Conservation (phyloP, 1,139 yeast species). For the Yamadazyma diddensiae region DNA sequence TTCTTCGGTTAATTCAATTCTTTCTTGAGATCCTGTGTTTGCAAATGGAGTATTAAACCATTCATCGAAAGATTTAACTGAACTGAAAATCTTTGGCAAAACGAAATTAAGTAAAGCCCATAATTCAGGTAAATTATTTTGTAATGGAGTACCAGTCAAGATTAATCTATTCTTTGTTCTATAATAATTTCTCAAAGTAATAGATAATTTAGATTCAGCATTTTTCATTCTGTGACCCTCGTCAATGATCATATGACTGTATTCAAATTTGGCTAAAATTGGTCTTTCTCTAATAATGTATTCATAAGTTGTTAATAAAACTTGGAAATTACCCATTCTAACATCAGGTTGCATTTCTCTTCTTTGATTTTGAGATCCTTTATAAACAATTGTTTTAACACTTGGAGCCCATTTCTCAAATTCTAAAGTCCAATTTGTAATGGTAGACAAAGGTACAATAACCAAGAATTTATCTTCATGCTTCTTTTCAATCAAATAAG, state of each 20-base stretch:
- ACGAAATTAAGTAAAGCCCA: slow-evolving; percentile 83
- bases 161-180: slow-evolving; percentile 75
- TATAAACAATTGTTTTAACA: slow-evolving; percentile 64
- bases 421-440: slow-evolving; percentile 82
- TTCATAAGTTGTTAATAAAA: slow-evolving; percentile 75
- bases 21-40: slow-evolving; percentile 77
- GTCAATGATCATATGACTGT: slow-evolving; percentile 87
- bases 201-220: slow-evolving; percentile 69
- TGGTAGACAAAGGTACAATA: slow-evolving; percentile 79
- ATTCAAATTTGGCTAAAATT: slow-evolving; percentile 60
- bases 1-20: slow-evolving; percentile 82
- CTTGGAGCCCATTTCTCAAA: slow-evolving; percentile 87
- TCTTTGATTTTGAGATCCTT: slow-evolving; percentile 73
- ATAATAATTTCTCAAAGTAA: slow-evolving; percentile 67
- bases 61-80: slow-evolving; percentile 83
- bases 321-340: slow-evolving; percentile 67
- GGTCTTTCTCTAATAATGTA: slow-evolving; percentile 75
- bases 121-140: slow-evolving; percentile 78
- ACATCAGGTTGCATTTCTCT: slow-evolving; percentile 61
- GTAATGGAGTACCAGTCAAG: slow-evolving; percentile 85
- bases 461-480: slow-evolving; percentile 72
- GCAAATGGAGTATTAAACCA: slow-evolving; percentile 89
- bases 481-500: slow-evolving; percentile 77
- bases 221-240: slow-evolving; percentile 91
- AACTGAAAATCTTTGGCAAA: slow-evolving; percentile 75